phyloP scores from a whole-genome alignment of 352 stramenopile genomes.

The Globisporangium paroecandrum region DNA sequence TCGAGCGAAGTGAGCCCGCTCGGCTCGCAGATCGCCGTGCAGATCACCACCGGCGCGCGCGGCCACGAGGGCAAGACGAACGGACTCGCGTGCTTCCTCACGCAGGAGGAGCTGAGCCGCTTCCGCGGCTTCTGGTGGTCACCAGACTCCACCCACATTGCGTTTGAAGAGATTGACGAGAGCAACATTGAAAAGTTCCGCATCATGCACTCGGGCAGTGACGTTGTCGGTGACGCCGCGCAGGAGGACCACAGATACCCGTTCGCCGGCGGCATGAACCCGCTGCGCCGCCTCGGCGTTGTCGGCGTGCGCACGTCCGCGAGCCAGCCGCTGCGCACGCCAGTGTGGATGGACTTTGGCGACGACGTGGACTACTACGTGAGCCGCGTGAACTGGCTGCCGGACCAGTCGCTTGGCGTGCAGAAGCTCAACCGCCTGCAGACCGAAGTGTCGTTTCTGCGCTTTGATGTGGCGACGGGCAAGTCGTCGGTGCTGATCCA shows the following conservation, averaged over 20 bases:
- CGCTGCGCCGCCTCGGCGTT: slow-evolving; percentile 83
- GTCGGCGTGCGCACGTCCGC: slow-evolving; percentile 33
- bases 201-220: slow-evolving; percentile 93
- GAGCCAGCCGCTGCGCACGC: slow-evolving; percentile 28
- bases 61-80: slow-evolving; percentile 78
- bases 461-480: slow-evolving; percentile 79
- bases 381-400: slow-evolving; percentile 92
- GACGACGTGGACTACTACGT: slow-evolving; percentile 86
- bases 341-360: slow-evolving; percentile 81
- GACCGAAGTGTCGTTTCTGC: slow-evolving; percentile 63
- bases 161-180: slow-evolving; percentile 94
- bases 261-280: slow-evolving; percentile 93
- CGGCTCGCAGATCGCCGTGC: slow-evolving; percentile 43
- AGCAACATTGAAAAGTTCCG: slow-evolving; percentile 90
- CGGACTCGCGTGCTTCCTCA: slow-evolving; percentile 96
- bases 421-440: slow-evolving; percentile 86
- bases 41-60: slow-evolving; percentile 77
- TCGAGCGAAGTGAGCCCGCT: slow-evolving; percentile 36
- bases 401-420: slow-evolving; percentile 90
- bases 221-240: slow-evolving; percentile 42
- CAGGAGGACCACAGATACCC: slow-evolving; percentile 88
- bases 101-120: slow-evolving; percentile 96
- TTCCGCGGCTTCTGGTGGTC: slow-evolving; percentile 97
- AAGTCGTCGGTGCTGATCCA: slow-evolving; percentile 72
- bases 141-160: slow-evolving; percentile 77